Evolutionary conservation across 1,284 basidiomycete species (phyloP), one percentile per base, ranked within the genome.

Genomic region (Somion occarium): DNA sequence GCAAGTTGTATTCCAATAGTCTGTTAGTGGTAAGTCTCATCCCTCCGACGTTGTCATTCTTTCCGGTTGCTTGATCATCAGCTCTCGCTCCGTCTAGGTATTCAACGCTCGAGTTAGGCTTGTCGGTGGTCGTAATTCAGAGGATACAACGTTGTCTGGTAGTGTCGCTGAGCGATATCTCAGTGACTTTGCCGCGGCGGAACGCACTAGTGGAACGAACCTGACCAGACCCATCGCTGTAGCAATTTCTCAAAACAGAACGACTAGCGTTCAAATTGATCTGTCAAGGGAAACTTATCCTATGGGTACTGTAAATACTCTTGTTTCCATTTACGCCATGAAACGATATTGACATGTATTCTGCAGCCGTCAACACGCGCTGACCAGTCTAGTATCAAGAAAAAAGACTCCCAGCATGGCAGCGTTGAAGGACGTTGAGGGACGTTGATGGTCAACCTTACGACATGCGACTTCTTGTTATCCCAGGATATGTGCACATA

Each of bases 1-100:
- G 63, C 23, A 70, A 70, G 53, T 54, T 70, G 15, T 70, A 70
- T 50, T 60, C 62, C 13, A 70, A 71, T 53, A 67, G 63, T 46
- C 53, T 70, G 4, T 48, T 71, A 5, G 63, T 58, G 38, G 64
- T 60, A 44, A 3, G 55, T 46, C 23, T n/a, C 34, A n/a, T n/a
- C 34, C n/a, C 34, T 9, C 9, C n/a, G 9, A n/a, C 34, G 9
- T 37, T n/a, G 9, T 5, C 9, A 18, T 41, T 22, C 9, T 41
- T 7, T 7, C 5, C 5, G 13, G 13, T 18, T 9, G 19, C 9
- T 18, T 41, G 15, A 41, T 18, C 7, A 22, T 9, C 20, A 41
- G 9, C 20, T 19, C 20, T 18, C n/a, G n/a, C n/a, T n/a, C n/a
- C n/a, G n/a, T n/a, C 19, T 19, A 41, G 39, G 39, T 19, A 19